These are phyloP conservation scores for Neoarthrinium moseri DNA, from an alignment of 2,329 filamentous ascomycete genomes.

Conservation along the genomic window DNA sequence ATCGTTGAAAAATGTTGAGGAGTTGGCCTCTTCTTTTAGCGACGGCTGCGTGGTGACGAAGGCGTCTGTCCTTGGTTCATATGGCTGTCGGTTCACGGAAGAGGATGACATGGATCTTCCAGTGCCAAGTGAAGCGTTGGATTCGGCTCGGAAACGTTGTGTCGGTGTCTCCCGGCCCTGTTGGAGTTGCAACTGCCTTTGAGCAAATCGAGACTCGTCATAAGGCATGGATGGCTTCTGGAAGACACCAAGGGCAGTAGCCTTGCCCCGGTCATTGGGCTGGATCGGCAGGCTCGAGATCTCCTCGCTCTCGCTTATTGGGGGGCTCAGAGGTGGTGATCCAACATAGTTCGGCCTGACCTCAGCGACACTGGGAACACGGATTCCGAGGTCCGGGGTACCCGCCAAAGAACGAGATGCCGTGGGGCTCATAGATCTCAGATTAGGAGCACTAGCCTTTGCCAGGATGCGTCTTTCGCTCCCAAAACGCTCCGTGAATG, in stretches of 20 bases:
- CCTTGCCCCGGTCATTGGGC: conserved; percentile 63
- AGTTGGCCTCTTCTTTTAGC: conserved; percentile 29
- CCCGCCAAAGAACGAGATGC: conserved; percentile 34
- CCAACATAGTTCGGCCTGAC: conserved; percentile 33
- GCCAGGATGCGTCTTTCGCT: conserved; percentile 44
- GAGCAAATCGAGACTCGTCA: conserved; percentile 81
- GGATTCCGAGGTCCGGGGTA: conserved; percentile 32
- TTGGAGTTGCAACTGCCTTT: conserved; percentile 79
- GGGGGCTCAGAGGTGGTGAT: conserved; percentile 61
- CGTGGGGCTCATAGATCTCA: conserved; percentile 57
- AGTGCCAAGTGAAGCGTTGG: conserved; percentile 37
- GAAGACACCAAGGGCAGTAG: conserved; percentile 32
- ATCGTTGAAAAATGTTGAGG: conserved; percentile 41
- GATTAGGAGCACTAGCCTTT: conserved; percentile 67
- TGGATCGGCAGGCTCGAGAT: conserved; percentile 63
- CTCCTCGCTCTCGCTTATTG: conserved; percentile 73
- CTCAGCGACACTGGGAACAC: conserved; percentile 34
- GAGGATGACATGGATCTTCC: conserved; percentile 48
- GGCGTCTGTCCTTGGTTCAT: conserved; percentile 26
- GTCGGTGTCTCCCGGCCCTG: conserved; percentile 67
- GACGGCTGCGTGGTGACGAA: conserved; percentile 26
- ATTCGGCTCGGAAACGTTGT: conserved; percentile 43
- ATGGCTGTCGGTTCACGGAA: conserved; percentile 34
- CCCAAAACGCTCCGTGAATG: conserved; percentile 44
- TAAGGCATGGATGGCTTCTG: conserved; percentile 75